These are phyloP conservation scores for Tetrapyrgos nigripes DNA, from an alignment of 1,284 basidiomycete genomes.

Conservation along the genomic window DNA sequence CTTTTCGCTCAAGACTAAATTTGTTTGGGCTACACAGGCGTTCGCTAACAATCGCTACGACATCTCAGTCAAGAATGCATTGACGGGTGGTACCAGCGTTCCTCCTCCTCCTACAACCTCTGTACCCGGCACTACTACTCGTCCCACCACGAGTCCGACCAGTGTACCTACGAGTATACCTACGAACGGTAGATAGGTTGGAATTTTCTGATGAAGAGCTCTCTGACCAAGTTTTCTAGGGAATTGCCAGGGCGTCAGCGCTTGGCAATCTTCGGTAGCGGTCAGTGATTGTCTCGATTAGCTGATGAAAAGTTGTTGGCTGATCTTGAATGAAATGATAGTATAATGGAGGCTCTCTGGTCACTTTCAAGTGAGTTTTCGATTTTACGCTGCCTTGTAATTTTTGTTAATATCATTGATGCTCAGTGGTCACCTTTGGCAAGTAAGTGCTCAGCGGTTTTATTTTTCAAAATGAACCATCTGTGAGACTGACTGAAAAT, in stretches of 20 bases:
- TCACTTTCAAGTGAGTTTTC: constrained; percentile 42
- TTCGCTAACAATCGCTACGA: constrained; percentile 58
- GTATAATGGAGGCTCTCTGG: constrained; percentile 55
- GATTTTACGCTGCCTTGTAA: background rate
- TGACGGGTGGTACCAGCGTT: constrained; percentile 38
- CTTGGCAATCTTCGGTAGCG: constrained; percentile 51
- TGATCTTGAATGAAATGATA: constrained; percentile 19
- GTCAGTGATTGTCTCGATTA: too few relatives aligned
- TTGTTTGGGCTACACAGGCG: background rate
- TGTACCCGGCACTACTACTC: constrained; percentile 25
- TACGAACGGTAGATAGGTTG: constrained; percentile 9
- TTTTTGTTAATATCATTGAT: background rate
- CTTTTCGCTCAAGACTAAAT: constrained; percentile 31
- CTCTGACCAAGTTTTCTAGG: constrained; percentile 37
- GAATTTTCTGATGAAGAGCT: constrained; percentile 18
- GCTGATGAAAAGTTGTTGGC: too few relatives aligned
- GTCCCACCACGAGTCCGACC: constrained; percentile 33
- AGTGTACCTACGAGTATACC: constrained; percentile 28
- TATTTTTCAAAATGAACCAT: background rate
- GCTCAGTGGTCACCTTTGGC: constrained; percentile 53
- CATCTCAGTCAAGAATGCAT: constrained; percentile 54
- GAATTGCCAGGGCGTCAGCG: constrained; percentile 52
- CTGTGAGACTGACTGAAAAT: too few relatives aligned
- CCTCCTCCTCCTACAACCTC: constrained; percentile 29
- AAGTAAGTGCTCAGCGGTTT: too few relatives aligned